Conservation (phyloP, 306 rosid genomes). For the Citrullus mucosospermus region DNA sequence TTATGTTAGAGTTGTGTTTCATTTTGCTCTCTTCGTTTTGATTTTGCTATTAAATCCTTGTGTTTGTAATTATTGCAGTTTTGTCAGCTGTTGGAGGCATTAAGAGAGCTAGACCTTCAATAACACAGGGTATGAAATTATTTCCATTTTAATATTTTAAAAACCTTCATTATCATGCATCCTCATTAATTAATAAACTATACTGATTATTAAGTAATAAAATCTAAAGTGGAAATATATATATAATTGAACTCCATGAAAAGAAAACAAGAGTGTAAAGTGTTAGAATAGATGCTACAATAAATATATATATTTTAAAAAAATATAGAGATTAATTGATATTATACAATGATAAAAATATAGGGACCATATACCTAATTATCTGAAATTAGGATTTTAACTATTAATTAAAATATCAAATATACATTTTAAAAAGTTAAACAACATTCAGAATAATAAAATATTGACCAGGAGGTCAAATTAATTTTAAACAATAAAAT, state of each 20-base stretch:
- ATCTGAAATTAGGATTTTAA: not conserved
- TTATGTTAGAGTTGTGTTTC: not conserved
- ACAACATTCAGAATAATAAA: not conserved
- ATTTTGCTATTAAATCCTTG: not conserved
- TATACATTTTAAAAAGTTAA: not conserved
- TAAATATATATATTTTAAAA: too few relatives aligned
- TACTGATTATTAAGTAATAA: too few relatives aligned
- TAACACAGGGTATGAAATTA: constrained; percentile 9
- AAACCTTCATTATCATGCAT: too few relatives aligned
- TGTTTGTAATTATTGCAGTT: constrained; percentile 5
- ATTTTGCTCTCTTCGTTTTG: not conserved
- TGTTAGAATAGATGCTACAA: too few relatives aligned
- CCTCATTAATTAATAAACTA: too few relatives aligned
- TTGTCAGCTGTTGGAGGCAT: constrained; percentile 14
- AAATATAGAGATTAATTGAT: too few relatives aligned
- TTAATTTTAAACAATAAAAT: not conserved
- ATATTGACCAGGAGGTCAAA: not conserved
- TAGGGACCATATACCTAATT: too few relatives aligned
- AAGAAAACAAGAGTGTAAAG: too few relatives aligned
- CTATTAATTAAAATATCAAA: not conserved
- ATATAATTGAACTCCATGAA: too few relatives aligned
- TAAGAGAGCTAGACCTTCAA: not conserved
- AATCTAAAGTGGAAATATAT: too few relatives aligned
- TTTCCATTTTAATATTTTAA: not conserved
- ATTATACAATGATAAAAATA: too few relatives aligned